Conservation (phyloP, 805 yeast genomes). For the Sungouiozyma ichnusensis region DNA sequence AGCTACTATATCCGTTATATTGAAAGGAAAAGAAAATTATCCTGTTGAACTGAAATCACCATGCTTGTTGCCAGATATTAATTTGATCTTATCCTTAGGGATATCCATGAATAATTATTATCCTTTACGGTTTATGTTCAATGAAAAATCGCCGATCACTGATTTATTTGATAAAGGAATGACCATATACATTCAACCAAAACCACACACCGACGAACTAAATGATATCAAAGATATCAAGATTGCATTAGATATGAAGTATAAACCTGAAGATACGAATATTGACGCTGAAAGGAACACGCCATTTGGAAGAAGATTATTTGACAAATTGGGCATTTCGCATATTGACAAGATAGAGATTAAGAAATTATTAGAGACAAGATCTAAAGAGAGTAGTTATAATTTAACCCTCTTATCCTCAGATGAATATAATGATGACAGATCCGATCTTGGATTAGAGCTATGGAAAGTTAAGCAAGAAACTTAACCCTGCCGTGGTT, state of each 20-base stretch:
- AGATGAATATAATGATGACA: slow-evolving; percentile 15
- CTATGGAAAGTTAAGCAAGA: slow-evolving; percentile 13
- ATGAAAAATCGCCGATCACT: slow-evolving; percentile 17
- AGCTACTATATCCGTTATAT: slow-evolving; percentile 32
- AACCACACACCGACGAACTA: slow-evolving; percentile 1
- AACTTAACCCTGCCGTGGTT: not conserved
- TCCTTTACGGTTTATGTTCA: slow-evolving; percentile 35
- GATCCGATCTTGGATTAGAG: slow-evolving; percentile 17
- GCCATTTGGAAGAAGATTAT: slow-evolving; percentile 3
- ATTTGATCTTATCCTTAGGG: slow-evolving; percentile 37
- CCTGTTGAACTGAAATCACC: slow-evolving; percentile 42
- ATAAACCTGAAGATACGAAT: slow-evolving; percentile 2
- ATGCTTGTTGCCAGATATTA: slow-evolving; percentile 53
- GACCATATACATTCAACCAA: slow-evolving; percentile 18
- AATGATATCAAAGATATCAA: slow-evolving; percentile 7
- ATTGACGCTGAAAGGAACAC: not conserved
- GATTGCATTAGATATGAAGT: slow-evolving; percentile 7
- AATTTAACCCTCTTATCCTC: slow-evolving; percentile 18
- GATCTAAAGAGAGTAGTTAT: slow-evolving; percentile 6
- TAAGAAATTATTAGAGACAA: slow-evolving; percentile 1
- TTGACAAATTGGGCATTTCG: slow-evolving; percentile 5
- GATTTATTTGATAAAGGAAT: slow-evolving; percentile 24
- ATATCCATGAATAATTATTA: slow-evolving; percentile 42
- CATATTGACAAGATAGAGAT: slow-evolving; percentile 15
- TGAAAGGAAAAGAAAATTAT: slow-evolving; percentile 28